phyloP scores from a whole-genome alignment of 768 basidiomycete genomes.

The Leccinum disarticulatum region DNA sequence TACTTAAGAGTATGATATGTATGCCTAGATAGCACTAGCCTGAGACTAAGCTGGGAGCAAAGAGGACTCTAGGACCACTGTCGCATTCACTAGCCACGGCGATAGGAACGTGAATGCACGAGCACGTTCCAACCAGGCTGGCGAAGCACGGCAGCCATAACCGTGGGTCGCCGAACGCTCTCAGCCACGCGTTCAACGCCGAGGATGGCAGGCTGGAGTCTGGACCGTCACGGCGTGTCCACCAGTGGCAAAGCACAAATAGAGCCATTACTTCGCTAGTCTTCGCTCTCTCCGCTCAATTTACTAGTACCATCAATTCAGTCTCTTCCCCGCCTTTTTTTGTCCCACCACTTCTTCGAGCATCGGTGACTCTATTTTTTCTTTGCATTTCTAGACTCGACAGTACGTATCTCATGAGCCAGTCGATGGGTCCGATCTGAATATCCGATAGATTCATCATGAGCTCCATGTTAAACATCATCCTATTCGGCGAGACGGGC shows the following conservation, averaged over 20 bases:
- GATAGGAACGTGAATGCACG: constrained; percentile 6
- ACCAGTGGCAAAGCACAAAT: constrained; percentile 17
- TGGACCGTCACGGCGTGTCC: constrained; percentile 2
- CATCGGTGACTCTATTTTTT: not conserved
- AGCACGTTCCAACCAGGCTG: constrained; percentile 16
- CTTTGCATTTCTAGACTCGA: not conserved
- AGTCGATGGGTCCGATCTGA: constrained; percentile 21
- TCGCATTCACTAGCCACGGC: not conserved
- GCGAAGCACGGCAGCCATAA: constrained; percentile 3
- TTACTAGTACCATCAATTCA: not conserved
- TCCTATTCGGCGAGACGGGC: constrained; percentile 47
- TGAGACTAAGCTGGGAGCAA: too few species aligned
- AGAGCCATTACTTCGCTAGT: constrained; percentile 2
- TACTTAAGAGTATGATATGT: too few species aligned
- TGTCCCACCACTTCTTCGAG: not conserved
- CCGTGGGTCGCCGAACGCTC: constrained; percentile 16
- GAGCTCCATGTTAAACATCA: constrained; percentile 34
- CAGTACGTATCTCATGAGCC: constrained; percentile 9
- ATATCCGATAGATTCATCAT: constrained; percentile 15
- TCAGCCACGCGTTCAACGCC: constrained; percentile 20
- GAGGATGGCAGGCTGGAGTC: constrained; percentile 11
- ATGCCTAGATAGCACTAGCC: not conserved
- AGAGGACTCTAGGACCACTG: not conserved
- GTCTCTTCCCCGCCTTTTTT: not conserved
- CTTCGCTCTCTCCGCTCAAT: constrained; percentile 1